Evolutionary conservation across 306 rosid species (phyloP).

Genomic region (Prosopis cineraria): DNA sequence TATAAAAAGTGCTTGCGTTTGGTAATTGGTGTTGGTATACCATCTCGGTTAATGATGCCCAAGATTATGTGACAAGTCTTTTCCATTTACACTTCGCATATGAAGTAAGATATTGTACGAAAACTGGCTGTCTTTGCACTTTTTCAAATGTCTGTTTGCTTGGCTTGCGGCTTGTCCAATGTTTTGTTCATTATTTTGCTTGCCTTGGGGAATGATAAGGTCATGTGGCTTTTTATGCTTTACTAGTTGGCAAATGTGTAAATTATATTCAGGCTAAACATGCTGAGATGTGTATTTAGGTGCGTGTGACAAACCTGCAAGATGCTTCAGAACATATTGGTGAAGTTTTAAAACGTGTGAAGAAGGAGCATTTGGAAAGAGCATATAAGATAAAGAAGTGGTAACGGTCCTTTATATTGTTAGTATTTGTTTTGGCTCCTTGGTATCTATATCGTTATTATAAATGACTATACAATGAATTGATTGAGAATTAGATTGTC

Average conservation of each 20-base stretch:
- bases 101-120: background rate
- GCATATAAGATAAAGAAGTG: slow-evolving; percentile 84
- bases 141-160: background rate
- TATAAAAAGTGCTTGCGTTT: background rate
- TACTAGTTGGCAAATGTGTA: background rate
- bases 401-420: slow-evolving; percentile 46
- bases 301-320: slow-evolving; percentile 89
- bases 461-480: background rate
- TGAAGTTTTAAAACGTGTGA: slow-evolving; percentile 94
- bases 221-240: slow-evolving; percentile 19
- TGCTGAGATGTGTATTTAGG: slow-evolving; percentile 48
- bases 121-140: background rate
- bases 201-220: background rate
- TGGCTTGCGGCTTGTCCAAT: background rate
- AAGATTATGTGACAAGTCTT: background rate
- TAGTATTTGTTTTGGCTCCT: background rate
- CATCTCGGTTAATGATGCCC: background rate
- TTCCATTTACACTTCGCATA: background rate
- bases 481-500: background rate
- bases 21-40: slow-evolving; percentile 8
- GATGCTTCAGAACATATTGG: slow-evolving; percentile 96
- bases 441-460: background rate
- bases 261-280: background rate
- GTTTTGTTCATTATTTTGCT: background rate
- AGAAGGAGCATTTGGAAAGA: slow-evolving; percentile 80